Conservation (phyloP, 352 stramenopile species). For the Globisporangium polare region DNA sequence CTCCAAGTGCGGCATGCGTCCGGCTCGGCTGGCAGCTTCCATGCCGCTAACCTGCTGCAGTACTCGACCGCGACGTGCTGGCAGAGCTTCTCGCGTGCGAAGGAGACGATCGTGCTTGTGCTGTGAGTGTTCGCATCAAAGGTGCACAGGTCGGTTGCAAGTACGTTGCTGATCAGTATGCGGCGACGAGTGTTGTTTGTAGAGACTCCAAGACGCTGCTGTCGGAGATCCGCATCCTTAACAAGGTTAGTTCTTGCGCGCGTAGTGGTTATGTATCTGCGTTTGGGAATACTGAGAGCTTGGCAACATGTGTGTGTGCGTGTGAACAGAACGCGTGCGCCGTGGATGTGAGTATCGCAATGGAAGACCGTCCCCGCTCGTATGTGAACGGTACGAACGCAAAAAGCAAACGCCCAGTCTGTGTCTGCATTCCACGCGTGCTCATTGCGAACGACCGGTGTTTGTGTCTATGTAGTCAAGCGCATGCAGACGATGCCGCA, state of each 20-base stretch:
- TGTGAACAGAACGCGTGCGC: constrained; percentile 51
- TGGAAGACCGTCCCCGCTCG: constrained; percentile 59
- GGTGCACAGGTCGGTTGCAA: not conserved
- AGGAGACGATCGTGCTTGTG: constrained; percentile 47
- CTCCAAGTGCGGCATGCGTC: constrained; percentile 45
- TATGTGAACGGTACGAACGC: constrained; percentile 43
- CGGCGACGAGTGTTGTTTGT: not conserved
- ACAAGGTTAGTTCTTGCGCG: constrained; percentile 35
- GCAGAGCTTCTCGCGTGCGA: constrained; percentile 53
- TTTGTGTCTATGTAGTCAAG: constrained; percentile 35
- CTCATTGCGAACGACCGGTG: not conserved
- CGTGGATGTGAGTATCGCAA: constrained; percentile 57
- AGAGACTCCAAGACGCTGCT: constrained; percentile 64
- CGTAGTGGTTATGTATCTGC: too few relatives aligned
- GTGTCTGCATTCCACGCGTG: not conserved
- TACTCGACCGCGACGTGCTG: constrained; percentile 58
- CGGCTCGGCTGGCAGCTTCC: constrained; percentile 22
- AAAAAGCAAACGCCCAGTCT: not conserved
- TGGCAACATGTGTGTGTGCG: too few relatives aligned
- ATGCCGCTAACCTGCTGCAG: constrained; percentile 34
- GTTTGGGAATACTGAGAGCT: too few relatives aligned
- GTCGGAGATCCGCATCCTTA: constrained; percentile 66
- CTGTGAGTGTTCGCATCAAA: constrained; percentile 28
- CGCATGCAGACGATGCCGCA: constrained; percentile 45
- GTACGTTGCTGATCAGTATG: not conserved